phyloP scores from a whole-genome alignment of 192 early-diverging fungal genomes.

The Geranomyces michiganensis region DNA sequence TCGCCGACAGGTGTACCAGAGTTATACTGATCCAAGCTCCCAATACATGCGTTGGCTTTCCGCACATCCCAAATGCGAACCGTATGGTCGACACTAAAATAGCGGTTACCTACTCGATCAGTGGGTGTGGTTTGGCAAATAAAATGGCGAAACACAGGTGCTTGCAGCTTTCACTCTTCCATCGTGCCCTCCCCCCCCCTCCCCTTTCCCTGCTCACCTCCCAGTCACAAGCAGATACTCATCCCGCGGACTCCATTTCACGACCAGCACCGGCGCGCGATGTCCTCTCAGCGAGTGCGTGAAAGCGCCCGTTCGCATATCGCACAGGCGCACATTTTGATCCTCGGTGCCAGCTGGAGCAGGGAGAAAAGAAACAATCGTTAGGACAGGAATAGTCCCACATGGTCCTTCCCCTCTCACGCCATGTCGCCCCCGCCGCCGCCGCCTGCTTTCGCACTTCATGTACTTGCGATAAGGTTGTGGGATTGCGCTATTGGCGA shows the following conservation, averaged over 20 bases:
- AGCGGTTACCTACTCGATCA: no score
- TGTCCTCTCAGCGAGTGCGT: constrained; percentile 61
- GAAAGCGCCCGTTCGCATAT: constrained; percentile 64
- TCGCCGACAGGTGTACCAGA: no score
- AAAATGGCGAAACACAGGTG: no score
- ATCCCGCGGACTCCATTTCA: constrained; percentile 76
- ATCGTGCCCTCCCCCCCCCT: no score
- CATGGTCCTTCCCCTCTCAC: no score
- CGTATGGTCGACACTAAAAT: constrained; percentile 64
- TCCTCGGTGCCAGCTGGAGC: constrained; percentile 65
- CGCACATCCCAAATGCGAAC: constrained; percentile 87
- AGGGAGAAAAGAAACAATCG: neutral
- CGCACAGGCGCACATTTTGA: constrained; percentile 75
- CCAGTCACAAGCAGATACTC: constrained; percentile 76
- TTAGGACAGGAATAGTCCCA: neutral
- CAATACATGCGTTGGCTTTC: constrained; percentile 66
- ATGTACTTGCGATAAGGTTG: constrained; percentile 72
- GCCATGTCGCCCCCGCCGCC: no score
- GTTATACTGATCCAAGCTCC: constrained; percentile 64
- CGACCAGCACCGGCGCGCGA: constrained; percentile 53
- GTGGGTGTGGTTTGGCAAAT: no score
- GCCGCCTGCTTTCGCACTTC: neutral
- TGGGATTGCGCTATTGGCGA: constrained; percentile 74
- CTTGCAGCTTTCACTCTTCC: no score
- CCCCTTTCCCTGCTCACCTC: no score